Evolutionary conservation across 2,329 filamentous ascomycete species (phyloP), one percentile per base, ranked within the genome.

Genomic region (Helminthosporium solani): DNA sequence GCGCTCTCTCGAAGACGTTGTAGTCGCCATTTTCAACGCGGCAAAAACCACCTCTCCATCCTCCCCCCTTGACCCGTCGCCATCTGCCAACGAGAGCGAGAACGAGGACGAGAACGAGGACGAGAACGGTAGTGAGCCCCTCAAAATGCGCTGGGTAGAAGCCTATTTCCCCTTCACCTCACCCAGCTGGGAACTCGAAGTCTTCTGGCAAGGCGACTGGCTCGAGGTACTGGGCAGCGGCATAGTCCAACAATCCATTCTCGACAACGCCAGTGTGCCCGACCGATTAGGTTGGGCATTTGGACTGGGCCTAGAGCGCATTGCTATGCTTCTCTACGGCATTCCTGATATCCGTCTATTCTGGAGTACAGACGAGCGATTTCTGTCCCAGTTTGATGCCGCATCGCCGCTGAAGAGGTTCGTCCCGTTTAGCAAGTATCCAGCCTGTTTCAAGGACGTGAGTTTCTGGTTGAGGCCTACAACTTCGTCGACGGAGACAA

Each of bases 111-210:
- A 75, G 4, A 75, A 80, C 74, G 76, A 4, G 61, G n/a, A n/a
- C n/a, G n/a, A 34, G 20, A 36, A 25, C 7, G 23, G 44, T 73
- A 41, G 57, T 40, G 87, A 95, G 62, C 89, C 90, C 3, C 76
- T 97, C 31, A 85, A 84, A 57, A 85, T 96, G 61, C 83, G 94
- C 56, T 99, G 94, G 94, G 85, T 97, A 7, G 92, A 96, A 70
- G 90, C 94, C 1, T 97, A 94, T 72, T 99, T 99, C 73, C 94
- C 94, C 31, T 97, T 97, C 68, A 99, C 94, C 0, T 91, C 86
- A 47, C 94, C 94, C 0, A 94, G 87, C 6, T 99, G 90, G 88
- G 94, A 99, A 69, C 80, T 99, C 19, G 94, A 99, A 67, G 90
- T 99, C 8, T 91, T 88, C 76, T 96, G 92, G 81, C 85, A 87